Evolutionary conservation across 768 basidiomycete genomes (phyloP).

Genomic region (Lentinus tigrinus): DNA sequence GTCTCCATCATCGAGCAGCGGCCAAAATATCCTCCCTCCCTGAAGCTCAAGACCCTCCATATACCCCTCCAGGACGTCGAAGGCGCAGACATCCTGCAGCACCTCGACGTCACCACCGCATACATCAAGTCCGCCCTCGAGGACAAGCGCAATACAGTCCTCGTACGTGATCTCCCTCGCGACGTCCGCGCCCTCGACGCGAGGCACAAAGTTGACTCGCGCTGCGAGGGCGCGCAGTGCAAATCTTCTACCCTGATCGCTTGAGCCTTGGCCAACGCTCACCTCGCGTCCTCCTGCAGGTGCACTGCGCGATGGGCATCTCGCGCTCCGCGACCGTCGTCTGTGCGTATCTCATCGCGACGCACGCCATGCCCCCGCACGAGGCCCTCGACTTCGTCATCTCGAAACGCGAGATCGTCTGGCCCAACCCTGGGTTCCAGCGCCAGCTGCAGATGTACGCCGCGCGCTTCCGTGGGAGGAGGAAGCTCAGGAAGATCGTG

Average conservation of each 20-base stretch:
- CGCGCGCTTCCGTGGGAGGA: constrained; percentile 10
- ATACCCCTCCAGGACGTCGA: constrained; percentile 46
- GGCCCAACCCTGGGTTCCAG: constrained; percentile 68
- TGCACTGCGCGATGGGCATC: constrained; percentile 76
- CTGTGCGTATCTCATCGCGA: constrained; percentile 59
- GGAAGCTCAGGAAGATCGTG: constrained; percentile 4
- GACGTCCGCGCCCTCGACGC: neutral
- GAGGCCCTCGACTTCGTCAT: constrained; percentile 58
- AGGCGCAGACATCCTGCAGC: constrained; percentile 40
- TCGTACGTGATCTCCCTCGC: constrained; percentile 40
- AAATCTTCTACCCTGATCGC: neutral
- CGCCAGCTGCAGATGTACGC: constrained; percentile 49
- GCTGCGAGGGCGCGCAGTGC: neutral
- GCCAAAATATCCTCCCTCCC: constrained; percentile 40
- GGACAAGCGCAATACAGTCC: constrained; percentile 42
- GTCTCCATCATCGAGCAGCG: constrained; percentile 59
- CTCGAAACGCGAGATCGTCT: constrained; percentile 56
- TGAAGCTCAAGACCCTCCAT: constrained; percentile 49
- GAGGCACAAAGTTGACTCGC: neutral
- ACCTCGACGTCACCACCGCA: constrained; percentile 48
- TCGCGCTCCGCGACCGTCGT: constrained; percentile 76
- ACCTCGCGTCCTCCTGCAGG: constrained; percentile 37
- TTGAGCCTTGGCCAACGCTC: too few species aligned
- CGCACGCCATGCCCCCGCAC: constrained; percentile 46
- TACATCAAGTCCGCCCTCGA: constrained; percentile 53